Percentiles rank a stretch among this genome's conserved stretches.
Evolutionary conservation across 805 yeast species (phyloP).

Genomic region (Ogataea haglerorum): DNA sequence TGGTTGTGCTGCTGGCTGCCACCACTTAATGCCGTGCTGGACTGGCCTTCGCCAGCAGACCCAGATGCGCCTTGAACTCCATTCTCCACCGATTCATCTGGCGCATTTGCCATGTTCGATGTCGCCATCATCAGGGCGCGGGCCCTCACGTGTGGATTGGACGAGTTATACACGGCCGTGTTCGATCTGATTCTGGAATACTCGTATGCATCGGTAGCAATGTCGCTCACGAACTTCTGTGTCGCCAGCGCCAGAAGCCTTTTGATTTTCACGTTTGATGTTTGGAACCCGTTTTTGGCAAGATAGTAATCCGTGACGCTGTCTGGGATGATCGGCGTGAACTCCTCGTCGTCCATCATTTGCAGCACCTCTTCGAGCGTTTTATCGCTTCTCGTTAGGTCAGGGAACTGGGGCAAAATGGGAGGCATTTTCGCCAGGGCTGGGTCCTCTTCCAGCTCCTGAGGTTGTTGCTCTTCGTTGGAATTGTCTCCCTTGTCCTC

Average conservation of each 20-base stretch:
- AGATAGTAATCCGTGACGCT: constrained; percentile 92
- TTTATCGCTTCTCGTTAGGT: constrained; percentile 72
- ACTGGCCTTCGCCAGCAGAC: constrained; percentile 18
- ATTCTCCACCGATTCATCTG: constrained; percentile 28
- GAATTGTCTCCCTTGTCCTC: neutral
- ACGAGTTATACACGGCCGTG: constrained; percentile 78
- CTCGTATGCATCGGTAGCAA: constrained; percentile 96
- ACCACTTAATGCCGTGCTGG: constrained; percentile 9
- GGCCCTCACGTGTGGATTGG: constrained; percentile 83
- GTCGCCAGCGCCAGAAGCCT: constrained; percentile 90
- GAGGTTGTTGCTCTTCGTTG: constrained; percentile 7
- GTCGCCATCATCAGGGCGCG: constrained; percentile 65
- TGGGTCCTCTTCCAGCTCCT: constrained; percentile 22
- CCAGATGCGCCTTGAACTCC: constrained; percentile 19
- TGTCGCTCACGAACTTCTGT: constrained; percentile 89
- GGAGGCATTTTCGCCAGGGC: constrained; percentile 26
- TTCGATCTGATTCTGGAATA: constrained; percentile 89
- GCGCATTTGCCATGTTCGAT: constrained; percentile 34
- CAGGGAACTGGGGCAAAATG: constrained; percentile 54
- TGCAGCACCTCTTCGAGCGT: constrained; percentile 79
- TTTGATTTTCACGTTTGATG: constrained; percentile 74
- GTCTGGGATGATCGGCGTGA: constrained; percentile 94
- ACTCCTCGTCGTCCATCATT: constrained; percentile 91
- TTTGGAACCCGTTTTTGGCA: constrained; percentile 72
- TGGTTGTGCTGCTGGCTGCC: constrained; percentile 27